Conservation (phyloP, 306 rosid species). For the Cucumis cinereus region DNA sequence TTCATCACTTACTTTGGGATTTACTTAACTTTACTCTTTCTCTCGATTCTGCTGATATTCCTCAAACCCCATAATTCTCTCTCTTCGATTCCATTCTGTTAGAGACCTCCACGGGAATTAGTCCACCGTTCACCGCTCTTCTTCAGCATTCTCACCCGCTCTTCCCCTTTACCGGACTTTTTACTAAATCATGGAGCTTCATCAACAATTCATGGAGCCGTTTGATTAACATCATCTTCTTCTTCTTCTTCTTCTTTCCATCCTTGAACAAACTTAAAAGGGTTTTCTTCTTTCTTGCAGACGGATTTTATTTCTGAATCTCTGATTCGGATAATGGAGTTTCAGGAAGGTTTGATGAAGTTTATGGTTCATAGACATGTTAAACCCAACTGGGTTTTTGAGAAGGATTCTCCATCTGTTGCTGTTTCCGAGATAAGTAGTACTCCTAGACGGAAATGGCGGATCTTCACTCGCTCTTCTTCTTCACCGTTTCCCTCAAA, state of each 20-base stretch:
- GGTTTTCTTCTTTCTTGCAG: background rate
- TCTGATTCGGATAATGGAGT: constrained; percentile 30
- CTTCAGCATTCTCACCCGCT: constrained; percentile 1
- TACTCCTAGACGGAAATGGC: constrained; percentile 50
- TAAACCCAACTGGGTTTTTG: constrained; percentile 12
- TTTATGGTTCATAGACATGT: constrained; percentile 19
- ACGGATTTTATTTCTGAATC: background rate
- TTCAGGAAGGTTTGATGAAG: constrained; percentile 36
- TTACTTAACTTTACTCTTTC: constrained; percentile 1
- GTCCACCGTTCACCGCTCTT: background rate
- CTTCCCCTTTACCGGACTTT: background rate
- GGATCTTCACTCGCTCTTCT: constrained; percentile 27
- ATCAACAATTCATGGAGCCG: background rate
- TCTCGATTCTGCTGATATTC: constrained; percentile 2
- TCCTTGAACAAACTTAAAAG: background rate
- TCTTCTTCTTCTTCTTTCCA: no score
- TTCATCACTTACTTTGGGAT: background rate
- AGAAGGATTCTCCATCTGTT: constrained; percentile 8
- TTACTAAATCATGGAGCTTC: constrained; percentile 9
- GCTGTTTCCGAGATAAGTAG: background rate
- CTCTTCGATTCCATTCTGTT: background rate
- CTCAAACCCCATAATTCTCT: background rate
- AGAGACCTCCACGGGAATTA: background rate
- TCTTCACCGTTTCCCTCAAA: constrained; percentile 21
- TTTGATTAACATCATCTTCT: background rate